Percentiles rank a stretch among this genome's conserved stretches.
Evolutionary conservation across 1,139 yeast species (phyloP).

Genomic region (Wickerhamomyces sp.): DNA sequence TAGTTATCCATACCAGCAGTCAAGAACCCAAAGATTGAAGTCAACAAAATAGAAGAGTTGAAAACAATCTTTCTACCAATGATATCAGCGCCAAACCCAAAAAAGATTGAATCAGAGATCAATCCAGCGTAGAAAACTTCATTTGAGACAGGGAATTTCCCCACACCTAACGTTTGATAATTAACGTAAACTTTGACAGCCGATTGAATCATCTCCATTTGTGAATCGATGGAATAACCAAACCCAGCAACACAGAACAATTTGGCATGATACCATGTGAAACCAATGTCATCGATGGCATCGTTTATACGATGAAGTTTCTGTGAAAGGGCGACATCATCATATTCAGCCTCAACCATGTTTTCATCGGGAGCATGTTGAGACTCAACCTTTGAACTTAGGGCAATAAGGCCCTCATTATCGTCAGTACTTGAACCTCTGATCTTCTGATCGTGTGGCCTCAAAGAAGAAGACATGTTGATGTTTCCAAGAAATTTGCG

Average conservation of each 20-base stretch:
- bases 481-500: too few relatives aligned
- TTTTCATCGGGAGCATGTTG: too few relatives aligned
- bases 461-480: too few relatives aligned
- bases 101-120: conserved; percentile 48
- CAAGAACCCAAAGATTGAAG: conserved; percentile 47
- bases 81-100: conserved; percentile 57
- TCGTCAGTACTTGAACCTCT: too few relatives aligned
- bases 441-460: too few relatives aligned
- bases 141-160: conserved; percentile 31
- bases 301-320: conserved; percentile 38
- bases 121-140: conserved; percentile 38
- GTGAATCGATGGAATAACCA: conserved; percentile 54
- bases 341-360: conserved; percentile 6
- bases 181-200: conserved; percentile 36
- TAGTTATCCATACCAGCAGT: conserved; percentile 42
- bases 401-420: too few relatives aligned
- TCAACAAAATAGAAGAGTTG: conserved; percentile 45
- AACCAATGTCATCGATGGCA: conserved; percentile 48
- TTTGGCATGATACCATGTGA: conserved; percentile 43
- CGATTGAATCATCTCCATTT: conserved; percentile 39
- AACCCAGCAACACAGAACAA: conserved; percentile 45
- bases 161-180: conserved; percentile 30
- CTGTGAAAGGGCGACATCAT: conserved; percentile 29
- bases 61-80: conserved; percentile 55
- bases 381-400: too few relatives aligned